A percentile compares a stretch with the other conserved stretches of the same genome.
These are phyloP conservation scores for Phaffomyces thermotolerans DNA, from an alignment of 805 yeast genomes.

Conservation along the genomic window DNA sequence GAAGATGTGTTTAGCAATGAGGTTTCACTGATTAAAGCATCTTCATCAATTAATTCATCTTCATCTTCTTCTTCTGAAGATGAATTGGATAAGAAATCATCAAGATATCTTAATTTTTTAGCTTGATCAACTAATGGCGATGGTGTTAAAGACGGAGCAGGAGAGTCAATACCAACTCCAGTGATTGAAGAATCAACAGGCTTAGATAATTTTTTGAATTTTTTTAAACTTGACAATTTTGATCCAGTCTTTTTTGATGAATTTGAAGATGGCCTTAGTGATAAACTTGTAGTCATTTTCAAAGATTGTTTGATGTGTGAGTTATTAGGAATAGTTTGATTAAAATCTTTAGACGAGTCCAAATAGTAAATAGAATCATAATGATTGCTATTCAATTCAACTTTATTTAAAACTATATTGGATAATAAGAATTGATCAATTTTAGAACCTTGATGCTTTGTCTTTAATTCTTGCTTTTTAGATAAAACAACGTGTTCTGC, in stretches of 20 bases:
- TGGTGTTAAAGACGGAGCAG: conserved; percentile 17
- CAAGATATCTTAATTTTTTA: conserved; percentile 19
- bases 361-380: conserved; percentile 23
- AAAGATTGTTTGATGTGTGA: conserved; percentile 18
- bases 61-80: conserved; percentile 20
- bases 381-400: conserved; percentile 11
- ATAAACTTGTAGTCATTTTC: conserved; percentile 6
- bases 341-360: conserved; percentile 15
- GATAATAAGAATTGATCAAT: conserved; percentile 23
- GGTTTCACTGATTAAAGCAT: conserved; percentile 28
- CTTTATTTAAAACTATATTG: conserved; percentile 20
- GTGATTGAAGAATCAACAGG: conserved; percentile 5
- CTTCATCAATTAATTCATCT: conserved; percentile 30
- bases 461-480: conserved; percentile 14
- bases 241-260: conserved; percentile 14
- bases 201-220: conserved; percentile 20
- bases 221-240: conserved; percentile 22
- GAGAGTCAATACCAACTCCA: too few species aligned
- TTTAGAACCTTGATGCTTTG: conserved; percentile 7
- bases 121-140: conserved; percentile 11
- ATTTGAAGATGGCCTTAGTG: conserved; percentile 1
- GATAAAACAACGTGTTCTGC: conserved; percentile 15
- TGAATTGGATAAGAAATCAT: conserved; percentile 4
- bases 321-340: conserved; percentile 20
- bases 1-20: conserved; percentile 31